Percentiles rank a stretch among this genome's conserved stretches.
These are phyloP conservation scores for Cytospora piceae DNA, from an alignment of 2,329 filamentous ascomycete species.

Conservation along the genomic window DNA sequence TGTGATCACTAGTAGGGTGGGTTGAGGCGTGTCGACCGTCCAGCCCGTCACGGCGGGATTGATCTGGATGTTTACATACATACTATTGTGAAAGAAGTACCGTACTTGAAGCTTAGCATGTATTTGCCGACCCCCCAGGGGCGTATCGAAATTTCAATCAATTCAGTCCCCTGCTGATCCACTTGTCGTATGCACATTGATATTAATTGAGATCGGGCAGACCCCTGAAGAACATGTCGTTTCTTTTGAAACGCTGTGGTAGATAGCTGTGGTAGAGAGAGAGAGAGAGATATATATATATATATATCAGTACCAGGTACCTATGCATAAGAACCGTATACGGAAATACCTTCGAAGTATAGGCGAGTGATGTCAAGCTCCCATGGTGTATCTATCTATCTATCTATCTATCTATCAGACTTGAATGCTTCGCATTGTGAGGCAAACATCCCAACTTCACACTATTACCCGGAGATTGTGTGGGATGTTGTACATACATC, in stretches of 20 bases:
- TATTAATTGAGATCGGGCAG: conserved; percentile 1
- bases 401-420: neutral
- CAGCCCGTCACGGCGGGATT: too few relatives aligned
- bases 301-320: neutral
- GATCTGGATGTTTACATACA: neutral
- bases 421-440: neutral
- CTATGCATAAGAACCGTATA: neutral
- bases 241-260: neutral
- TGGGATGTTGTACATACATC: neutral
- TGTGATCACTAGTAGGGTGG: too few relatives aligned
- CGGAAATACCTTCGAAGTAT: too few relatives aligned
- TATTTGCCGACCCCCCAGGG: neutral
- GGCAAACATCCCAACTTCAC: too few relatives aligned
- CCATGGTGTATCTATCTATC: too few relatives aligned
- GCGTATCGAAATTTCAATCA: neutral
- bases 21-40: too few relatives aligned
- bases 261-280: too few relatives aligned
- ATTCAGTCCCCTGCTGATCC: neutral
- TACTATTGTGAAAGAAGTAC: neutral
- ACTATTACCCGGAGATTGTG: neutral
- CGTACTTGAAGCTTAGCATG: neutral
- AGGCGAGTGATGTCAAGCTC: too few relatives aligned
- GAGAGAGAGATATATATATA: too few relatives aligned
- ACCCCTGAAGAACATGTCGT: neutral
- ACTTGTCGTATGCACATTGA: neutral